Evolutionary conservation across 2,329 filamentous ascomycete genomes (phyloP).

Genomic region (Dactylellina drechsleri): DNA sequence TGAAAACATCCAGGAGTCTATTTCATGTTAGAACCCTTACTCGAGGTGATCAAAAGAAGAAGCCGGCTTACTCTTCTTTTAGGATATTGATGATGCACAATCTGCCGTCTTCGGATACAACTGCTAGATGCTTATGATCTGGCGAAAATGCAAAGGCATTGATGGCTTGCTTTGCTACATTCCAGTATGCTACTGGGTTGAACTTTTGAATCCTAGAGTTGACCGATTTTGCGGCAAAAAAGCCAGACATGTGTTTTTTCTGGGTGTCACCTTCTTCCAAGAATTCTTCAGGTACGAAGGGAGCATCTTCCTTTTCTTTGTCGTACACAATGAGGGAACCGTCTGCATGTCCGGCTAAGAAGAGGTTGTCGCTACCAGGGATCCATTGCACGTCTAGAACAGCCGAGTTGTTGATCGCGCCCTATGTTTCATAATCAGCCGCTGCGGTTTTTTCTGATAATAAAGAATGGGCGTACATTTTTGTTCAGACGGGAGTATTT

Average conservation of each 20-base stretch:
- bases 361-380: slow-evolving; percentile 90
- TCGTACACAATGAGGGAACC: slow-evolving; percentile 93
- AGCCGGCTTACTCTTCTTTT: slow-evolving; percentile 76
- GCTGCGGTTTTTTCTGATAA: neutral
- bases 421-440: slow-evolving; percentile 64
- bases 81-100: slow-evolving; percentile 91
- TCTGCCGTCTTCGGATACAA: slow-evolving; percentile 90
- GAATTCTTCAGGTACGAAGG: slow-evolving; percentile 74
- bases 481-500: slow-evolving; percentile 97
- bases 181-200: slow-evolving; percentile 93
- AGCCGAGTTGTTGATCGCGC: slow-evolving; percentile 84
- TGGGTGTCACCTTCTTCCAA: slow-evolving; percentile 57
- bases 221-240: slow-evolving; percentile 77
- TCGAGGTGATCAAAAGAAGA: neutral
- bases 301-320: slow-evolving; percentile 91
- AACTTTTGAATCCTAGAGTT: slow-evolving; percentile 91
- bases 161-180: slow-evolving; percentile 87
- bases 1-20: slow-evolving; percentile 85
- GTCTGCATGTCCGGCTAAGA: slow-evolving; percentile 91
- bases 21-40: neutral
- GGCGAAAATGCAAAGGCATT: slow-evolving; percentile 94
- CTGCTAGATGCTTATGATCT: slow-evolving; percentile 83
- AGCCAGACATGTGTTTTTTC: slow-evolving; percentile 42
- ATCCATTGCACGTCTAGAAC: slow-evolving; percentile 92
- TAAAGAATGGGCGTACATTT: slow-evolving; percentile 70